Conservation (phyloP, 768 basidiomycete genomes). For the Antrodiella citrinella region DNA sequence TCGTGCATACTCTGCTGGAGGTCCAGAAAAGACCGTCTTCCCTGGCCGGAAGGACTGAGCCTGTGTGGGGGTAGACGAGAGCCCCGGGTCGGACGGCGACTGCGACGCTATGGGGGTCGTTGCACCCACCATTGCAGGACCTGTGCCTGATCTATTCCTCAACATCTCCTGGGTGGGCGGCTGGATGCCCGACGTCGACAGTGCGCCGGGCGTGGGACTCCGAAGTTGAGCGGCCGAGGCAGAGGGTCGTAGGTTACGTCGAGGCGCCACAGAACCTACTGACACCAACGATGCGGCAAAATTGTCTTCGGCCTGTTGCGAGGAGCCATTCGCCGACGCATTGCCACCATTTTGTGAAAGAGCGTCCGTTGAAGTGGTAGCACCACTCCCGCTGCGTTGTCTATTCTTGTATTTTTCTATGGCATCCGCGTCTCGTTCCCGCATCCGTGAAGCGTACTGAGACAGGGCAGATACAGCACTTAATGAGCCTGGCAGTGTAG, state of each 20-base stretch:
- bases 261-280: constrained; percentile 49
- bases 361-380: constrained; percentile 64
- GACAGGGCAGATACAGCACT: constrained; percentile 49
- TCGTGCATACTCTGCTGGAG: constrained; percentile 60
- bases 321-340: constrained; percentile 40
- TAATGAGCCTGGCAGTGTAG: constrained; percentile 22
- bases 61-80: constrained; percentile 28
- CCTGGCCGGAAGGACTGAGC: constrained; percentile 27
- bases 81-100: constrained; percentile 4
- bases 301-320: constrained; percentile 41
- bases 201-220: constrained; percentile 32
- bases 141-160: constrained; percentile 62
- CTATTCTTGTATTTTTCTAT: constrained; percentile 81
- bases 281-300: constrained; percentile 30
- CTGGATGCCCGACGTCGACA: constrained; percentile 16
- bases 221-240: constrained; percentile 73
- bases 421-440: constrained; percentile 78
- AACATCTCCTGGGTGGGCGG: constrained; percentile 31
- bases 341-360: constrained; percentile 51
- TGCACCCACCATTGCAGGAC: constrained; percentile 34
- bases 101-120: constrained; percentile 5
- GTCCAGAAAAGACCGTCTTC: constrained; percentile 48
- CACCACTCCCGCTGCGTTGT: constrained; percentile 75
- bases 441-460: constrained; percentile 73
- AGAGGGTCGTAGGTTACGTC: constrained; percentile 58